These are phyloP conservation scores for Rhodofomes roseus DNA, from an alignment of 1,284 basidiomycete genomes.

Conservation along the genomic window DNA sequence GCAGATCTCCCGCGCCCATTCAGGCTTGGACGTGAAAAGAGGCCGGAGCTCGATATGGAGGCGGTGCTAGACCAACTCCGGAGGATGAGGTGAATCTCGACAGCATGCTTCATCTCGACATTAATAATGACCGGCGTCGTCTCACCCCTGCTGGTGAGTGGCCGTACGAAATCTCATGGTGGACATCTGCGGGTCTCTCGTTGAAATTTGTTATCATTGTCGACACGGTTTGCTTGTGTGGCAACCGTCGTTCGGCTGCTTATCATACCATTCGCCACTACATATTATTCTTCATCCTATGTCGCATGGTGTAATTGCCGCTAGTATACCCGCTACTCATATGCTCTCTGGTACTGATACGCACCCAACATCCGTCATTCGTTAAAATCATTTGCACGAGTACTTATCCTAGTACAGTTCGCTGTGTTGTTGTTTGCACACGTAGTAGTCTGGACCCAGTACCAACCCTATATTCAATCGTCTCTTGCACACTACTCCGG, in stretches of 20 bases:
- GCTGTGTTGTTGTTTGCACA: neutral
- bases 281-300: neutral
- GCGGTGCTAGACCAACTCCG: slow-evolving; percentile 50
- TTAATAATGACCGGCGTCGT: neutral
- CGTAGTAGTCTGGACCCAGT: neutral
- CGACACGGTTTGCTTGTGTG: neutral
- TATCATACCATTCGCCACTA: neutral
- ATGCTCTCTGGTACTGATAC: too few relatives aligned
- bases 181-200: neutral
- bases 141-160: neutral
- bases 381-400: neutral
- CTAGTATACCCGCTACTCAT: neutral
- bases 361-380: neutral
- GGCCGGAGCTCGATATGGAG: slow-evolving; percentile 27
- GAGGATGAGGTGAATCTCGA: slow-evolving; percentile 36
- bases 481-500: neutral
- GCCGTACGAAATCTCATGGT: neutral
- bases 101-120: neutral
- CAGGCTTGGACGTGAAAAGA: slow-evolving; percentile 19
- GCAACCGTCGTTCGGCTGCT: neutral
- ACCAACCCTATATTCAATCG: too few relatives aligned
- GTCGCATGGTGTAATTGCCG: neutral
- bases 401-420: neutral
- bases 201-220: neutral
- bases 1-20: slow-evolving; percentile 22